Evolutionary conservation across 2,329 filamentous ascomycete genomes (phyloP).

Genomic region (Domatiomyces globalis): DNA sequence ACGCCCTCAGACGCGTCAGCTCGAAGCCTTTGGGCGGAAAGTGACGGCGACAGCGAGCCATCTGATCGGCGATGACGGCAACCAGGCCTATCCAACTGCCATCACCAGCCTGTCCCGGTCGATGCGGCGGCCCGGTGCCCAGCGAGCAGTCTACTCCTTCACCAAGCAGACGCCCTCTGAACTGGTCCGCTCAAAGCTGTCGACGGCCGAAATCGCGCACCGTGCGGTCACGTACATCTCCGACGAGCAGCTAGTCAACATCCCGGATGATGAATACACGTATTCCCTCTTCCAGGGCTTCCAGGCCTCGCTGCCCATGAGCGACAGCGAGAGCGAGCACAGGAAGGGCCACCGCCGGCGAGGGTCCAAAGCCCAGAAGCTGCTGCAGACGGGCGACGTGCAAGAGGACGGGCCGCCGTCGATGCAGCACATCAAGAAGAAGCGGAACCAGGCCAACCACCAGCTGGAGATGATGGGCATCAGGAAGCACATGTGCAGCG

Average conservation of each 20-base stretch:
- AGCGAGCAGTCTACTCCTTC: slow-evolving; percentile 83
- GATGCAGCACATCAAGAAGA: slow-evolving; percentile 61
- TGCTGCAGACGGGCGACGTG: slow-evolving; percentile 49
- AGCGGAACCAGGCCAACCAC: slow-evolving; percentile 66
- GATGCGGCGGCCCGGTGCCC: slow-evolving; percentile 66
- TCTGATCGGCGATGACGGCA: slow-evolving; percentile 52
- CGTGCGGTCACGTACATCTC: slow-evolving; percentile 76
- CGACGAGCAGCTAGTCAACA: slow-evolving; percentile 77
- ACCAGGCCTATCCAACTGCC: slow-evolving; percentile 65
- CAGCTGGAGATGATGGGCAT: slow-evolving; percentile 81
- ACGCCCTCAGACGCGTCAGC: slow-evolving; percentile 54
- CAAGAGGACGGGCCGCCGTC: slow-evolving; percentile 50
- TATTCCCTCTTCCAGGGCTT: slow-evolving; percentile 97
- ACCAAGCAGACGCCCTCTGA: slow-evolving; percentile 86
- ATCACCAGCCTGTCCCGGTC: slow-evolving; percentile 83
- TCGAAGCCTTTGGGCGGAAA: slow-evolving; percentile 88
- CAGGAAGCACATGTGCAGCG: slow-evolving; percentile 93
- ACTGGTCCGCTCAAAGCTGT: slow-evolving; percentile 80
- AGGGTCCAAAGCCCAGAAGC: slow-evolving; percentile 59
- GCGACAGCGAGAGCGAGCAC: slow-evolving; percentile 36
- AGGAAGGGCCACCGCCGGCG: slow-evolving; percentile 56
- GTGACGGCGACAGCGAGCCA: slow-evolving; percentile 87
- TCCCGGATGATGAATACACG: slow-evolving; percentile 69
- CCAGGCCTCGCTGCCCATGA: slow-evolving; percentile 71
- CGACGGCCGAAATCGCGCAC: slow-evolving; percentile 82